Percentiles rank a stretch among this genome's conserved stretches.
Evolutionary conservation across 345 rosid genomes (phyloP).

Genomic region (Eucalyptus pauciflora): DNA sequence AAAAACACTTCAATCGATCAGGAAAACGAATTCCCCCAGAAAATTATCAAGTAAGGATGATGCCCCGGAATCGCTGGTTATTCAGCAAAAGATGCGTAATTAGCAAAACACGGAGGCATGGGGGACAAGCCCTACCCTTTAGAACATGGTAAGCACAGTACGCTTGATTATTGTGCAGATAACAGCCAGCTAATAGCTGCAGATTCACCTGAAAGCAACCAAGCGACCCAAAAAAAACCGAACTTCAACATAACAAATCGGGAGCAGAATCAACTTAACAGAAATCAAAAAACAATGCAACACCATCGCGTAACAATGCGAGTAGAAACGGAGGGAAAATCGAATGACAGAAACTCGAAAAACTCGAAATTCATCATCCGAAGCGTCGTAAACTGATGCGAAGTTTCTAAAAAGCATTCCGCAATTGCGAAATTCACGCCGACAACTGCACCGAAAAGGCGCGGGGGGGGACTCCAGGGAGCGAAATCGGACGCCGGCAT

Average conservation of each 20-base stretch:
- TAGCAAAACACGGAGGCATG: background rate
- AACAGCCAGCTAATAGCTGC: constrained; percentile 77
- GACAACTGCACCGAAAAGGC: background rate
- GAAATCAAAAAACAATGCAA: background rate
- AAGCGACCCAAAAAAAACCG: background rate
- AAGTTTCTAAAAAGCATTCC: background rate
- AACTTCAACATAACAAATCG: background rate
- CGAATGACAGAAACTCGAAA: background rate
- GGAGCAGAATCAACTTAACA: background rate
- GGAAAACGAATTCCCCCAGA: background rate
- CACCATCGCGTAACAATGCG: background rate
- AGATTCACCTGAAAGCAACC: constrained; percentile 50
- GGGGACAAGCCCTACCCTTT: constrained; percentile 37
- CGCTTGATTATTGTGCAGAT: constrained; percentile 87
- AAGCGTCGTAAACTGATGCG: background rate
- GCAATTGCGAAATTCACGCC: background rate
- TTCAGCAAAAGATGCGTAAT: background rate
- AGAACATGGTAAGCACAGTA: constrained; percentile 75
- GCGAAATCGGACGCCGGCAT: background rate
- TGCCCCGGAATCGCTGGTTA: background rate
- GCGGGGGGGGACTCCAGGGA: background rate
- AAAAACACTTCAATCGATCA: background rate
- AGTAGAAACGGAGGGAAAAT: background rate
- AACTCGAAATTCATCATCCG: background rate
- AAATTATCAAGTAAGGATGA: background rate